Percentiles rank a stretch among this genome's conserved stretches.
phyloP scores from a whole-genome alignment of 805 yeast species.

The Kodamaea nitidulidarum region DNA sequence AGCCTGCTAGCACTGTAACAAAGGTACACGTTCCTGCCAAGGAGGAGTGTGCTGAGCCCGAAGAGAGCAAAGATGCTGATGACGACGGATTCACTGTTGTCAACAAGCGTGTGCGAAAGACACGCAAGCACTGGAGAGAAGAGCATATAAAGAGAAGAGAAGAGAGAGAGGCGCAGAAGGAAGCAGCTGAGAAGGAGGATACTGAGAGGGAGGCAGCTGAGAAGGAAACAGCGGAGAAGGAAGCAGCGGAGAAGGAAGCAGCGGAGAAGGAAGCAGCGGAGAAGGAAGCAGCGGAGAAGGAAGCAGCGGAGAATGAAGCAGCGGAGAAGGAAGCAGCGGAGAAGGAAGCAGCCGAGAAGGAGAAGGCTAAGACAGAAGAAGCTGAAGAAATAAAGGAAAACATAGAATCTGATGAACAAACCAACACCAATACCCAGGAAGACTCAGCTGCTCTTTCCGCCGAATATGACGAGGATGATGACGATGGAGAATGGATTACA shows the following conservation, averaged over 20 bases:
- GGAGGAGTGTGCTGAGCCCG: background rate
- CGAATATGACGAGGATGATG: slow-evolving; percentile 72
- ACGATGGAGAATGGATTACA: slow-evolving; percentile 88
- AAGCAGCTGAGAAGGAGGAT: slow-evolving; percentile 3
- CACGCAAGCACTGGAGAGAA: slow-evolving; percentile 11
- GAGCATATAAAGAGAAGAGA: slow-evolving; percentile 11
- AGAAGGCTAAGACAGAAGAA: background rate
- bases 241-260: no score
- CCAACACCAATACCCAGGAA: slow-evolving; percentile 1
- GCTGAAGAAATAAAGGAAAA: background rate
- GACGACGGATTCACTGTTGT: slow-evolving; percentile 25
- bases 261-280: no score
- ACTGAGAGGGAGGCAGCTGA: slow-evolving; percentile 8
- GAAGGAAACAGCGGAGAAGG: background rate
- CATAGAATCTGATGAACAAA: slow-evolving; percentile 1
- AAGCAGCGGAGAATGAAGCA: slow-evolving; percentile 7
- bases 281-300: background rate
- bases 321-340: slow-evolving; percentile 8
- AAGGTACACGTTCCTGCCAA: no score
- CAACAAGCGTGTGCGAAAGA: slow-evolving; percentile 12
- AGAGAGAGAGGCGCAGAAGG: slow-evolving; percentile 3
- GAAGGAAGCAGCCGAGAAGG: slow-evolving; percentile 9
- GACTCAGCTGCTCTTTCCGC: slow-evolving; percentile 27
- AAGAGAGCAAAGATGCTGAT: slow-evolving; percentile 4
- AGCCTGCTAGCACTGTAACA: slow-evolving; percentile 3